Conservation (phyloP, 2,329 filamentous ascomycete genomes). For the Stachybotrys echinatus region DNA sequence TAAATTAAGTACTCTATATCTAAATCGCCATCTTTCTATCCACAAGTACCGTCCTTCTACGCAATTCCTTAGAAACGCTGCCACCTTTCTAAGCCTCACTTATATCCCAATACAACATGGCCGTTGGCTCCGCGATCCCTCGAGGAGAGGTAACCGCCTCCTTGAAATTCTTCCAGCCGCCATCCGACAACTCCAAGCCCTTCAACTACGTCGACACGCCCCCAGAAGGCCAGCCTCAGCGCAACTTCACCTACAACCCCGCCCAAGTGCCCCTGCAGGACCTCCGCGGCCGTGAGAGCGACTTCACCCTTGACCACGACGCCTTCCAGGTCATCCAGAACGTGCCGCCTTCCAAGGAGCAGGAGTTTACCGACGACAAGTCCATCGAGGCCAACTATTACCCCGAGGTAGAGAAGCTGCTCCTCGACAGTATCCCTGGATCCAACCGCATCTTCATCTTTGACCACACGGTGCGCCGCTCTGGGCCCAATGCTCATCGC, state of each 20-base stretch:
- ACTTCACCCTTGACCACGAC: conserved; percentile 65
- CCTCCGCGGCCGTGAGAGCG: conserved; percentile 63
- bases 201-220: conserved; percentile 64
- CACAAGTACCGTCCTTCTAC: too few species aligned
- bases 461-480: conserved; percentile 82
- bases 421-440: conserved; percentile 63
- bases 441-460: conserved; percentile 67
- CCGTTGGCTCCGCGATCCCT: conserved; percentile 35
- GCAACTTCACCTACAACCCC: conserved; percentile 54
- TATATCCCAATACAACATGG: conserved; percentile 24
- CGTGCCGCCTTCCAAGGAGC: conserved; percentile 44
- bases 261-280: conserved; percentile 61
- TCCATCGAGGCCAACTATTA: conserved; percentile 73
- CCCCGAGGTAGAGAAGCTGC: conserved; percentile 70
- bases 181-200: conserved; percentile 53
- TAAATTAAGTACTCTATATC: too few species aligned
- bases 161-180: conserved; percentile 62
- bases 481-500: conserved; percentile 51
- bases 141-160: conserved; percentile 56
- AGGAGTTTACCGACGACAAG: conserved; percentile 61
- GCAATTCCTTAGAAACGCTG: too few species aligned
- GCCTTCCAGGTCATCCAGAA: conserved; percentile 65
- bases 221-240: conserved; percentile 53
- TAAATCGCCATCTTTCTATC: too few species aligned
- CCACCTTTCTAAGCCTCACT: too few species aligned